These are phyloP conservation scores for Dothistroma pini DNA, from an alignment of 2,329 filamentous ascomycete genomes.

Conservation along the genomic window DNA sequence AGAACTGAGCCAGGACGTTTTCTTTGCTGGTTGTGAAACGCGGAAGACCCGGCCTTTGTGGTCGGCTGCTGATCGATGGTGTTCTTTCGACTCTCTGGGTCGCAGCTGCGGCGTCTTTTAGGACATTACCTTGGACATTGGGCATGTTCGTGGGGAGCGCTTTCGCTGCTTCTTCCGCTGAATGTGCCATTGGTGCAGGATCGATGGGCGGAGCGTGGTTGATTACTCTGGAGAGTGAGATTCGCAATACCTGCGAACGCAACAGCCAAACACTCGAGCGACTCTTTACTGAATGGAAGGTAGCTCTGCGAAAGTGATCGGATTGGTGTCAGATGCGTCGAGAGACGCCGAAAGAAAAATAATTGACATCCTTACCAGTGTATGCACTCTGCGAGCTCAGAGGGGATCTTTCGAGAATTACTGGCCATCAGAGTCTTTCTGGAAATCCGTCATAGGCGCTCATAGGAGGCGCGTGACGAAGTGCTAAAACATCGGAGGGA, in stretches of 20 bases:
- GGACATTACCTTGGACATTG: conserved; percentile 1
- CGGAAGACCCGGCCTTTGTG: conserved; percentile 26
- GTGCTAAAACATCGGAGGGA: conserved; percentile 19
- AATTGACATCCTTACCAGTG: not conserved
- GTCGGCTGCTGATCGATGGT: conserved; percentile 7
- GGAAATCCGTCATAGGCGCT: conserved; percentile 19
- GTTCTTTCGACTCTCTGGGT: conserved; percentile 11
- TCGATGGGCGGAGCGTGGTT: not conserved
- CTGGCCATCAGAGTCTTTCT: conserved; percentile 12
- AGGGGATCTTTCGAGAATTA: conserved; percentile 3
- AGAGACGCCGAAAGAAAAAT: not conserved
- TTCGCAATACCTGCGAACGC: not conserved
- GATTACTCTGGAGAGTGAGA: not conserved
- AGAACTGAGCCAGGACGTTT: conserved; percentile 46
- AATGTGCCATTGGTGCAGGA: not conserved
- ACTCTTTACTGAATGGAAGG: not conserved
- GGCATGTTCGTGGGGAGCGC: not conserved
- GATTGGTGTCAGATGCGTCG: not conserved
- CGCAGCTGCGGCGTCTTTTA: conserved; percentile 14
- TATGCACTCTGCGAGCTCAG: not conserved
- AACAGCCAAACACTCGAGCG: not conserved
- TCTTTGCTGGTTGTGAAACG: conserved; percentile 35
- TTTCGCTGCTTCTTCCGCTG: not conserved
- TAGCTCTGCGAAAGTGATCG: not conserved
- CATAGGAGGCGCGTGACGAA: conserved; percentile 18